These are phyloP conservation scores for Malus sylvestris DNA, from an alignment of 306 rosid species.

Conservation along the genomic window DNA sequence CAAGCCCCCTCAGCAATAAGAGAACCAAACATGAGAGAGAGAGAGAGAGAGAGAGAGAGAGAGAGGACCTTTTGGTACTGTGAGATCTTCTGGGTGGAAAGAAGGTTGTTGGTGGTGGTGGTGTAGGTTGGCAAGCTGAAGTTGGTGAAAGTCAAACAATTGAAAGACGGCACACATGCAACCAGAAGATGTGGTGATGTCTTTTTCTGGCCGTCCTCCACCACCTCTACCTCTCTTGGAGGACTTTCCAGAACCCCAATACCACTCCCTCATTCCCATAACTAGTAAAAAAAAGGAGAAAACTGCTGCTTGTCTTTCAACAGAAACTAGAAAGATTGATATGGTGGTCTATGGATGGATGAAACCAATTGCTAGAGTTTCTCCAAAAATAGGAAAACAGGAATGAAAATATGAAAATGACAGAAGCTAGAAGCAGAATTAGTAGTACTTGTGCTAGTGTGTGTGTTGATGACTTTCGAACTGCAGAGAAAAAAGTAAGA, in stretches of 20 bases:
- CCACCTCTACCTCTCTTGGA: constrained; percentile 33
- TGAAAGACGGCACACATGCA: constrained; percentile 85
- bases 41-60: neutral
- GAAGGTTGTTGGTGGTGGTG: constrained; percentile 20
- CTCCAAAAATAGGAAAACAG: neutral
- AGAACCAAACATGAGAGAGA: no score
- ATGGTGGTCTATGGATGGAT: neutral
- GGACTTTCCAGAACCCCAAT: constrained; percentile 42
- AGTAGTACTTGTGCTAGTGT: neutral
- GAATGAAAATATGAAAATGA: neutral
- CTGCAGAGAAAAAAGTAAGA: neutral
- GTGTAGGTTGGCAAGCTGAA: constrained; percentile 27
- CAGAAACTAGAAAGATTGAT: neutral
- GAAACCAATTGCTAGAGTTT: neutral
- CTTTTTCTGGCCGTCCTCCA: constrained; percentile 8
- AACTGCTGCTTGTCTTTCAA: neutral
- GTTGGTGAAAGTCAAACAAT: constrained; percentile 70
- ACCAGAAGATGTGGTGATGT: constrained; percentile 46
- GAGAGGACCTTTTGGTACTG: constrained; percentile 43
- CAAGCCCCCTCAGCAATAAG: no score
- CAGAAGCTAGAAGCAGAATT: neutral
- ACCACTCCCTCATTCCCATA: constrained; percentile 61
- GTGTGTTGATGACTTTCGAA: neutral
- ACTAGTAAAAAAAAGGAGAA: constrained; percentile 1
- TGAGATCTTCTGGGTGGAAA: constrained; percentile 24